Base-by-base conservation (phyloP, 1,139 yeast genomes). In the Geotrichum candidum region DNA sequence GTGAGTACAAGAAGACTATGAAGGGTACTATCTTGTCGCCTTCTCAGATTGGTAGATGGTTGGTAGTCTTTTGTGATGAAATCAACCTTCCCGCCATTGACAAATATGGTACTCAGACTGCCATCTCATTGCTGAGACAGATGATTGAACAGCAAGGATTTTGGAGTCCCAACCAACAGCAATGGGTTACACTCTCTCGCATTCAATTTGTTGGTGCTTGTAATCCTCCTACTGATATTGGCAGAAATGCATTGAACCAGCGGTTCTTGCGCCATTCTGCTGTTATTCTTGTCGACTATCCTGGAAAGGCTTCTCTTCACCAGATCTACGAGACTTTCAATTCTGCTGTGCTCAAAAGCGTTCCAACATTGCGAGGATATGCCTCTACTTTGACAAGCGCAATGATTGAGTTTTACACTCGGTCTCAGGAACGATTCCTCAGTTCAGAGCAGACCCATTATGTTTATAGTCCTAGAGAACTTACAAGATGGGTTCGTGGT, bases 151-250 rank as follows among this genome's bases (percentile, higher is more conserved):
- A 82, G 45, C 73, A 78, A 1, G 97, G 97, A 0, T 92, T 91
- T 70, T 91, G 96, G 96, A 79, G 83, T 63, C 73, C 80, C 0
- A 70, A 74, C 13, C 85, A 84, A 51, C 78, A 79, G 60, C 80
- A 80, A 53, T 92, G 97, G 96, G 84, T 92, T 0, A 68, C 77
- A 0, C 65, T 90, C n/a, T 77, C 80, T 22, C 81, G 84, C 59
- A 79, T 94, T 51, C 96, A 88, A 70, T 82, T 94, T 76, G 96
- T 92, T 13, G 98, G 96, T 6, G 98, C 99, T 0, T 94, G 98
- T 73, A 94, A 94, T 69, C 94, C 97, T 0, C 87, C 97, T 0
- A 79, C 85, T 1, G 96, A 90, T 73, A 83, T 85, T 1, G 97
- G 97, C 0, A 80, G 99, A 66, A 78, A 81, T 22, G 73, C 72